These are phyloP conservation scores for Linanthus parryae DNA, from an alignment of 148 eudicot species.

Conservation along the genomic window DNA sequence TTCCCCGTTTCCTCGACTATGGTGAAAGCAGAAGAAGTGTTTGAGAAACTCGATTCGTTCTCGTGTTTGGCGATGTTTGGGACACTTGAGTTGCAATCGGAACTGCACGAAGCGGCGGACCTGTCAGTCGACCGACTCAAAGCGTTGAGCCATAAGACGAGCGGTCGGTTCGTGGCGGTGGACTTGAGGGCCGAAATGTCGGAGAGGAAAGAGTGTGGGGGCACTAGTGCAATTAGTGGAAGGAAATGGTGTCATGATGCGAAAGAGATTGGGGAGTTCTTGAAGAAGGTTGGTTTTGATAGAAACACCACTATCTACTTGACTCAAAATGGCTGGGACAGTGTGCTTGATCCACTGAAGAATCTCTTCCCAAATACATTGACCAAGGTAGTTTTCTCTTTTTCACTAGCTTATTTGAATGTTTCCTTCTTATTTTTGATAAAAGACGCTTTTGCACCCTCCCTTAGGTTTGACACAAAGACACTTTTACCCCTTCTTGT, in stretches of 20 bases:
- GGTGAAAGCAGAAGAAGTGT: neutral
- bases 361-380: conserved; percentile 21
- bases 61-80: conserved; percentile 23
- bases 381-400: too few species aligned
- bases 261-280: conserved; percentile 20
- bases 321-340: conserved; percentile 25
- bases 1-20: conserved; percentile 11
- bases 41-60: conserved; percentile 15
- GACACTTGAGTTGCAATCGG: conserved; percentile 21
- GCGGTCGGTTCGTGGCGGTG: conserved; percentile 23
- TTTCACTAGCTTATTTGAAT: too few species aligned
- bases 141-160: conserved; percentile 6
- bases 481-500: too few species aligned
- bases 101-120: conserved; percentile 19
- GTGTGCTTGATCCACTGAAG: conserved; percentile 13
- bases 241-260: conserved; percentile 17
- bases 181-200: conserved; percentile 19
- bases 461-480: too few species aligned
- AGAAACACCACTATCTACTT: conserved; percentile 23
- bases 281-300: conserved; percentile 24
- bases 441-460: neutral
- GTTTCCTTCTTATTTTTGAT: neutral
- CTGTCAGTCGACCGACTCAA: conserved; percentile 14
- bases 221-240: neutral
- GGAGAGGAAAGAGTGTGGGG: conserved; percentile 6